Evolutionary conservation across 2,329 filamentous ascomycete species (phyloP).

Genomic region (Sporothrix variecibatus): DNA sequence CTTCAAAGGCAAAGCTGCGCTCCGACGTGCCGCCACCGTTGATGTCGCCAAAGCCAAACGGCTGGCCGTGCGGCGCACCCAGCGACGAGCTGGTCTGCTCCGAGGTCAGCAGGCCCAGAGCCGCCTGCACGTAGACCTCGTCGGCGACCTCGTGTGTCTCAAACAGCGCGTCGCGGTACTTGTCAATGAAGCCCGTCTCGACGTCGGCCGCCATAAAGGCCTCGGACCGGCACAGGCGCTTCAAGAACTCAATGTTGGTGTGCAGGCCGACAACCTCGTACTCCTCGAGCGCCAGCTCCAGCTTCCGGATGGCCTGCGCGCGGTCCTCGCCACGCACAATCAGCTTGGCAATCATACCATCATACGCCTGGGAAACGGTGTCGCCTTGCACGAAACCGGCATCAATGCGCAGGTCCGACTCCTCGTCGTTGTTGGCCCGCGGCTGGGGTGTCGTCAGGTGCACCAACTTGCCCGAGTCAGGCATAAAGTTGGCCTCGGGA

Average conservation of each 20-base stretch:
- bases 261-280: conserved; percentile 92
- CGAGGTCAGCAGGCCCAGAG: conserved; percentile 65
- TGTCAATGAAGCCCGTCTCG: conserved; percentile 95
- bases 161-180: conserved; percentile 81
- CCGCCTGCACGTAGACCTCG: conserved; percentile 84
- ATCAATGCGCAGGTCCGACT: conserved; percentile 81
- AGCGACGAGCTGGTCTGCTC: not conserved
- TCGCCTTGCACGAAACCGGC: conserved; percentile 91
- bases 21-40: conserved; percentile 39
- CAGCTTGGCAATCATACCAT: conserved; percentile 98
- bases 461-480: conserved; percentile 84
- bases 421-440: conserved; percentile 34
- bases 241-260: conserved; percentile 97
- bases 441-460: conserved; percentile 72
- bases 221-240: conserved; percentile 76
- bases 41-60: conserved; percentile 57
- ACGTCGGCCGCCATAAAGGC: conserved; percentile 86
- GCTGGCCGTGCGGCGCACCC: conserved; percentile 45
- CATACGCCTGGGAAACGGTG: conserved; percentile 90
- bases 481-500: conserved; percentile 87
- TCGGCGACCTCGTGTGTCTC: conserved; percentile 59
- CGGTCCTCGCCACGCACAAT: conserved; percentile 83
- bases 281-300: conserved; percentile 75
- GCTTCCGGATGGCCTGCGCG: conserved; percentile 77
- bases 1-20: conserved; percentile 55